Percentiles rank a stretch among this genome's conserved stretches.
phyloP scores from a whole-genome alignment of 139 green algal species.

The Chlamydomonas asymmetrica region DNA sequence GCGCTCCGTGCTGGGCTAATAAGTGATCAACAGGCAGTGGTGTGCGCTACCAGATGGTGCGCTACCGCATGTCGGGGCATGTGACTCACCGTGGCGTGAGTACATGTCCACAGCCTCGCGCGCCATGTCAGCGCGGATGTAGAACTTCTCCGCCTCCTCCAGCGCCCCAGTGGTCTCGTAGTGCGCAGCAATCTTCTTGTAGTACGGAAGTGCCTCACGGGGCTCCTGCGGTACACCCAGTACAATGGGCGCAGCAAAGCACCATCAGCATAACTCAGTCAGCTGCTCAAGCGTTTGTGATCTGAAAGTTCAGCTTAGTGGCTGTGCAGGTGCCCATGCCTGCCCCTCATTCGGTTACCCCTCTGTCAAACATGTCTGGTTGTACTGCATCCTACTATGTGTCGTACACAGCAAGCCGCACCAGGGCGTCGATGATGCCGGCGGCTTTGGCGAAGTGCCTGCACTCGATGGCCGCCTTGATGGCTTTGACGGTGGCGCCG shows the following conservation, averaged over 20 bases:
- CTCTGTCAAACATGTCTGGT: too few relatives aligned
- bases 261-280: too few relatives aligned
- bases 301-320: too few relatives aligned
- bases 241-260: too few relatives aligned
- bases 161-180: conserved; percentile 54
- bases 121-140: conserved; percentile 58
- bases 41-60: too few relatives aligned
- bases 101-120: conserved; percentile 81
- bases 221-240: conserved; percentile 51
- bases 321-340: too few relatives aligned
- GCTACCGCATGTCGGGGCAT: too few relatives aligned
- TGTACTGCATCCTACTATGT: neutral
- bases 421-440: conserved; percentile 69
- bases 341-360: too few relatives aligned
- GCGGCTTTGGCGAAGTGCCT: conserved; percentile 78
- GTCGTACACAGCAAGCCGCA: neutral
- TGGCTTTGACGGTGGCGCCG: conserved; percentile 68
- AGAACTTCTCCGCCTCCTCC: conserved; percentile 79
- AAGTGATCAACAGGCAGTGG: too few relatives aligned
- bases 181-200: conserved; percentile 62
- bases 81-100: conserved; percentile 36
- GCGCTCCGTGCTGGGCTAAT: too few relatives aligned
- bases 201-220: conserved; percentile 59
- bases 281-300: too few relatives aligned
- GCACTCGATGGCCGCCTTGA: conserved; percentile 78